Evolutionary conservation across 768 basidiomycete species (phyloP).

Genomic region (Cyathus striatus): DNA sequence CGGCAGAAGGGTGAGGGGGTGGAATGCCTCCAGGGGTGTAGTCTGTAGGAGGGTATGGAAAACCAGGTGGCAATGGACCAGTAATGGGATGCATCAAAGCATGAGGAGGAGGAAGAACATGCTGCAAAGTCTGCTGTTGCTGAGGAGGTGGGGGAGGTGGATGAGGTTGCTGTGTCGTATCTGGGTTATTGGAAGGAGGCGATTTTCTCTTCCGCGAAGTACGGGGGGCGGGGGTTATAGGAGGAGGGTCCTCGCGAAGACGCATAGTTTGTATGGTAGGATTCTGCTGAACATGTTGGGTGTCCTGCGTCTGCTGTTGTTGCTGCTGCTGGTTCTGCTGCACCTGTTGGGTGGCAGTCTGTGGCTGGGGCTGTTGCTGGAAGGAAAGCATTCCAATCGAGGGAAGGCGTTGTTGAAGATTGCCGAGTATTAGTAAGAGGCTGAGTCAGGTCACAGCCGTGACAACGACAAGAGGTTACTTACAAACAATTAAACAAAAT

Average conservation of each 20-base stretch:
- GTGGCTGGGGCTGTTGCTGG: slow-evolving; percentile 17
- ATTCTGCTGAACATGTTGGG: slow-evolving; percentile 11
- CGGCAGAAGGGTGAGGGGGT: slow-evolving; percentile 17
- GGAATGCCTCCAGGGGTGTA: slow-evolving; percentile 53
- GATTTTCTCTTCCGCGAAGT: slow-evolving; percentile 64
- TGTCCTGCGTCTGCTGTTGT: slow-evolving; percentile 6
- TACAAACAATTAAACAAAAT: not conserved
- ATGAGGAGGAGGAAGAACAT: slow-evolving; percentile 51
- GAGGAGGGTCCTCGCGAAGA: slow-evolving; percentile 55
- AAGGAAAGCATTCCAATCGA: slow-evolving; percentile 32
- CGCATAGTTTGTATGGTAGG: slow-evolving; percentile 38
- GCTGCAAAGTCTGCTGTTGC: slow-evolving; percentile 33
- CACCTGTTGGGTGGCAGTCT: slow-evolving; percentile 3
- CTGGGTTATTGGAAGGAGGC: slow-evolving; percentile 37
- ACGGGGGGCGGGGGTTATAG: slow-evolving; percentile 39
- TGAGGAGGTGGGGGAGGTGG: slow-evolving; percentile 21
- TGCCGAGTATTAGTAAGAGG: slow-evolving; percentile 43
- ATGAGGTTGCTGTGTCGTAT: slow-evolving; percentile 25
- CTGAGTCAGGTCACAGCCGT: slow-evolving; percentile 28
- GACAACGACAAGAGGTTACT: slow-evolving; percentile 3
- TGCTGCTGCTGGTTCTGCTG: slow-evolving; percentile 13
- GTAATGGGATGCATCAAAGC: slow-evolving; percentile 46
- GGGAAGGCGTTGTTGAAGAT: slow-evolving; percentile 12
- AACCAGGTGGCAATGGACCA: slow-evolving; percentile 42
- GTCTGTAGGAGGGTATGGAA: slow-evolving; percentile 43